Percentiles rank a stretch among this genome's conserved stretches.
These are phyloP conservation scores for Pleomassaria siparia DNA, from an alignment of 2,329 filamentous ascomycete species.

Conservation along the genomic window DNA sequence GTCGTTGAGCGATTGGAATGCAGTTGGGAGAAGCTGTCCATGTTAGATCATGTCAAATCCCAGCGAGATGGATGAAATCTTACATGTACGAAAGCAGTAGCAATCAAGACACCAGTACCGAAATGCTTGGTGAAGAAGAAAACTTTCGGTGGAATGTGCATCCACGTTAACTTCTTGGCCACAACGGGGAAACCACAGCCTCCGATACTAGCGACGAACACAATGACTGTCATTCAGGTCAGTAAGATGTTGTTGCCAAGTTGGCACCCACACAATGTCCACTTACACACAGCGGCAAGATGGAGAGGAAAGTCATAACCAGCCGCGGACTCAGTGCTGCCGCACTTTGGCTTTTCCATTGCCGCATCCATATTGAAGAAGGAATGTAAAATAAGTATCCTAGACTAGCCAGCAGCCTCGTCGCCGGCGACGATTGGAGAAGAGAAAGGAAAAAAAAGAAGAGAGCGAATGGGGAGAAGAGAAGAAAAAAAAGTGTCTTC, in stretches of 20 bases:
- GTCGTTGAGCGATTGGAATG: slow-evolving; percentile 53
- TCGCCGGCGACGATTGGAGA: slow-evolving; percentile 37
- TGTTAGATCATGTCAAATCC: slow-evolving; percentile 1
- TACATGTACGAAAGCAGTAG: slow-evolving; percentile 78
- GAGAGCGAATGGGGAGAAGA: slow-evolving; percentile 18
- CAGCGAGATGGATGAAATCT: slow-evolving; percentile 4
- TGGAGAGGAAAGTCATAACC: slow-evolving; percentile 42
- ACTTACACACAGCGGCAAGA: slow-evolving; percentile 41
- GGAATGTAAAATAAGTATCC: slow-evolving; percentile 12
- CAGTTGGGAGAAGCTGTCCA: slow-evolving; percentile 57
- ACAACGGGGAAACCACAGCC: slow-evolving; percentile 44
- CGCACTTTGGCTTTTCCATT: slow-evolving; percentile 38
- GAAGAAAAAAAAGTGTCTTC: slow-evolving; percentile 29
- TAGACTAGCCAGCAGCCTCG: slow-evolving; percentile 9
- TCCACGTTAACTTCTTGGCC: slow-evolving; percentile 56
- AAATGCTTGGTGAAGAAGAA: slow-evolving; percentile 65
- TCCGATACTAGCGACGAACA: slow-evolving; percentile 40
- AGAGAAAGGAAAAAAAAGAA: slow-evolving; percentile 19
- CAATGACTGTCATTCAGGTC: slow-evolving; percentile 35
- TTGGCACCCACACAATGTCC: slow-evolving; percentile 10
- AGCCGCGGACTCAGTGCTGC: slow-evolving; percentile 29
- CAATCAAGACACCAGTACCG: slow-evolving; percentile 79
- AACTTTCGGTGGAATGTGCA: slow-evolving; percentile 58
- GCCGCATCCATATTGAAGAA: slow-evolving; percentile 21
- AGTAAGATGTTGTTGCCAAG: slow-evolving; percentile 8